These are phyloP conservation scores for Fusarium sp. DNA, from an alignment of 2,329 filamentous ascomycete species.

Conservation along the genomic window DNA sequence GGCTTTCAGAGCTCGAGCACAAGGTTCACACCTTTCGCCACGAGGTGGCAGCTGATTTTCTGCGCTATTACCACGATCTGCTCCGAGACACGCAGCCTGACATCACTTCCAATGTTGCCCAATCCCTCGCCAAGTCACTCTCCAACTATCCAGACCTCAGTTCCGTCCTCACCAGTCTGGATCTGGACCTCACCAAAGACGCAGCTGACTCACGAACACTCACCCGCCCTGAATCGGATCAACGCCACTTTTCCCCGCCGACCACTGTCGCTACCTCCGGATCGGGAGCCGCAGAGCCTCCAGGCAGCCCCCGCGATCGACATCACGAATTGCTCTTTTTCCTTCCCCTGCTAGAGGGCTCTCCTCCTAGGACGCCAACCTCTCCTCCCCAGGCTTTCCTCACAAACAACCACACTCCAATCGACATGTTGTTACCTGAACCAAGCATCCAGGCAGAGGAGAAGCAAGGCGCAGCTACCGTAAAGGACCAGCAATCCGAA, in stretches of 20 bases:
- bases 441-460: conserved; percentile 43
- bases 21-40: conserved; percentile 69
- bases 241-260: conserved; percentile 52
- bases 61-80: conserved; percentile 65
- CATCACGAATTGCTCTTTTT: conserved; percentile 74
- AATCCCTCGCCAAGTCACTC: conserved; percentile 61
- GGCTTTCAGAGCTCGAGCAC: conserved; percentile 68
- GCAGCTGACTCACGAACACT: conserved; percentile 54
- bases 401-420: conserved; percentile 35
- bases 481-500: conserved; percentile 35
- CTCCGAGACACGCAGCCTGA: conserved; percentile 63
- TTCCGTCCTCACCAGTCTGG: conserved; percentile 54
- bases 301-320: conserved; percentile 64
- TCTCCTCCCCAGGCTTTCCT: conserved; percentile 31
- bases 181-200: conserved; percentile 50
- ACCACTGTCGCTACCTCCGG: conserved; percentile 48
- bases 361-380: conserved; percentile 45
- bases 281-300: conserved; percentile 51
- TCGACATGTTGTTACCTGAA: conserved; percentile 48
- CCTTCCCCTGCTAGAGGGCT: conserved; percentile 70
- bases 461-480: conserved; percentile 45
- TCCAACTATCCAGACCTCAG: conserved; percentile 62
- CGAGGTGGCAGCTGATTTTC: conserved; percentile 70
- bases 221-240: conserved; percentile 48
- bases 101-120: conserved; percentile 61